Conservation (phyloP, 371 early-diverging fungal genomes). For the Basidiobolus heterosporus region DNA sequence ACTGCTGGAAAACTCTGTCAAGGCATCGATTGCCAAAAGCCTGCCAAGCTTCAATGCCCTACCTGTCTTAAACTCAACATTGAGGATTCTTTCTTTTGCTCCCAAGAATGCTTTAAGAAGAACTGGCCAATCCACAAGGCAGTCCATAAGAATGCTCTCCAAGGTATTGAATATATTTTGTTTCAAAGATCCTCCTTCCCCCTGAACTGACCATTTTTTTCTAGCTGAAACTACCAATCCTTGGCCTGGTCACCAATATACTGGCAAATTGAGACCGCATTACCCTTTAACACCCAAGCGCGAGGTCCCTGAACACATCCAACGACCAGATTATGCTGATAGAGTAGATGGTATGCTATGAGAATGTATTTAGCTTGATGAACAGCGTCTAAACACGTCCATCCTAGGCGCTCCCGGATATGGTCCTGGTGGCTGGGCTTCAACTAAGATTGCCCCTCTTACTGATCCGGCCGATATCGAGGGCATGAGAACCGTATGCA, state of each 20-base stretch:
- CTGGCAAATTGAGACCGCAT: conserved; percentile 64
- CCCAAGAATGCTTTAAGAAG: conserved; percentile 75
- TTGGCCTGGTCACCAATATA: conserved; percentile 56
- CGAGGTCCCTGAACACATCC: conserved; percentile 53
- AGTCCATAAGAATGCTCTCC: conserved; percentile 16
- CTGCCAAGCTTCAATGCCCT: conserved; percentile 71
- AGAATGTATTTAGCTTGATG: background rate
- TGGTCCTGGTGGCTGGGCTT: too few species aligned
- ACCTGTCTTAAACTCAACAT: conserved; percentile 67
- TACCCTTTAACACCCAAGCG: conserved; percentile 74
- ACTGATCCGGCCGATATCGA: conserved; percentile 47
- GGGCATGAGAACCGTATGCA: conserved; percentile 60
- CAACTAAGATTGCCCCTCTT: conserved; percentile 43
- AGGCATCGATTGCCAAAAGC: conserved; percentile 45
- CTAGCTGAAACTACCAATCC: conserved; percentile 51
- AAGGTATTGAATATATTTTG: background rate
- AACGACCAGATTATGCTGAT: conserved; percentile 69
- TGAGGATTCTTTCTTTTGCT: conserved; percentile 57
- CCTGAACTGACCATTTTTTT: background rate
- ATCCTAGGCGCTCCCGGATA: too few species aligned
- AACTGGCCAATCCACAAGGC: conserved; percentile 60
- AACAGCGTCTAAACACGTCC: too few species aligned
- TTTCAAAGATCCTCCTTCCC: background rate
- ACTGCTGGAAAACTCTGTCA: conserved; percentile 23
- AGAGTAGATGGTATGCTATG: conserved; percentile 14